A percentile compares a stretch with the other conserved stretches of the same genome.
These are phyloP conservation scores for Puccinia brachypodii DNA, from an alignment of 1,284 basidiomycete species.

Conservation along the genomic window DNA sequence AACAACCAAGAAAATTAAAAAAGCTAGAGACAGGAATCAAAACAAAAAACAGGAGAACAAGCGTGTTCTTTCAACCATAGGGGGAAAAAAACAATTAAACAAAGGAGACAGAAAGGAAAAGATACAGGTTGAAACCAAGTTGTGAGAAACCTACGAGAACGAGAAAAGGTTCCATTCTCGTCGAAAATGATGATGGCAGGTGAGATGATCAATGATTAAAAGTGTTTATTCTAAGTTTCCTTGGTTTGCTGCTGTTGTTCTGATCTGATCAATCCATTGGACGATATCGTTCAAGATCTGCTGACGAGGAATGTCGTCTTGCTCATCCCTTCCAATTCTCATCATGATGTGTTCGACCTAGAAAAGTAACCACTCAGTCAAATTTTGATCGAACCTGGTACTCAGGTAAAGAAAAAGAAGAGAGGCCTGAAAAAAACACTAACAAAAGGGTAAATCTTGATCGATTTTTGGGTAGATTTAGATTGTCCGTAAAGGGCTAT, in stretches of 20 bases:
- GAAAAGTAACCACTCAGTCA: not conserved
- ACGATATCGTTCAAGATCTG: conserved; percentile 52
- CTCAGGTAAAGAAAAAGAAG: not conserved
- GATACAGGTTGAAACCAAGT: no score
- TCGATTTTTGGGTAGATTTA: conserved; percentile 19
- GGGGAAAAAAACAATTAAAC: no score
- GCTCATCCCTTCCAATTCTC: conserved; percentile 52
- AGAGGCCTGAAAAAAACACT: conserved; percentile 12
- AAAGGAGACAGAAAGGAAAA: no score
- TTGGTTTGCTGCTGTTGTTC: not conserved
- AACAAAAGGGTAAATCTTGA: conserved; percentile 37
- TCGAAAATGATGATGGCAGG: no score
- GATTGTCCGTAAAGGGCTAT: conserved; percentile 10
- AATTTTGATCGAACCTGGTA: not conserved
- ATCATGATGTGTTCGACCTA: conserved; percentile 49
- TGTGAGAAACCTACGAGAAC: no score
- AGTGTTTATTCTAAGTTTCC: no score
- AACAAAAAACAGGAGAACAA: no score
- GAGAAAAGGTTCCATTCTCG: no score
- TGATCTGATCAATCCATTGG: conserved; percentile 51
- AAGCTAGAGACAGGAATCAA: no score
- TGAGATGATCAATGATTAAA: no score
- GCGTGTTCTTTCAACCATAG: no score
- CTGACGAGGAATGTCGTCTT: conserved; percentile 53
- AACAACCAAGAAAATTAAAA: no score